A percentile compares a stretch with the other conserved stretches of the same genome.
These are phyloP conservation scores for Stemphylium lycopersici DNA, from an alignment of 2,329 filamentous ascomycete species.

Conservation along the genomic window DNA sequence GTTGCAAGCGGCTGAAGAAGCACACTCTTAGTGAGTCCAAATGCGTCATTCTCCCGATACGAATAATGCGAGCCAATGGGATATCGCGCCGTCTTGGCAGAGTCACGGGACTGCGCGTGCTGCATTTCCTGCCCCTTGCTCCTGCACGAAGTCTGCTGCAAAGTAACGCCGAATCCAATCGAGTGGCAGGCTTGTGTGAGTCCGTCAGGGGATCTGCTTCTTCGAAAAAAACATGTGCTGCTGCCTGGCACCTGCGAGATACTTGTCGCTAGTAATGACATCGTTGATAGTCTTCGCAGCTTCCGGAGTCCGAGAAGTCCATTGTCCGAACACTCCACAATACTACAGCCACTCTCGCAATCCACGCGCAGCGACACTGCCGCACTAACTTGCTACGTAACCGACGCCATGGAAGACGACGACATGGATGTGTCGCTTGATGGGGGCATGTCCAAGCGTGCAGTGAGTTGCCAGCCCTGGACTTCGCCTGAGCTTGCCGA, in stretches of 20 bases:
- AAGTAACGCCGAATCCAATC: background rate
- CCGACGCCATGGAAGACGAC: conserved; percentile 34
- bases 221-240: background rate
- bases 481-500: background rate
- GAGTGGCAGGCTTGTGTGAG: too few relatives aligned
- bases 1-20: background rate
- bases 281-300: conserved; percentile 10
- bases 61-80: conserved; percentile 8
- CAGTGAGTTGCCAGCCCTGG: conserved; percentile 24
- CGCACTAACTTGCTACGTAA: conserved; percentile 13
- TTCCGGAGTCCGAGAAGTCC: conserved; percentile 26
- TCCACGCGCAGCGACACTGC: conserved; percentile 22
- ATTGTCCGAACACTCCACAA: conserved; percentile 13
- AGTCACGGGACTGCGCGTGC: conserved; percentile 17
- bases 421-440: conserved; percentile 41
- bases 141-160: background rate
- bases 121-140: background rate
- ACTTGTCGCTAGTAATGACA: conserved; percentile 17
- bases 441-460: conserved; percentile 37
- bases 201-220: too few relatives aligned
- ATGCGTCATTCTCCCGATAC: background rate
- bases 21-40: too few relatives aligned
- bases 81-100: background rate
- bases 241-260: background rate
- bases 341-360: conserved; percentile 13